Evolutionary conservation across 192 early-diverging fungal species (phyloP), one percentile per base, ranked within the genome.

Genomic region (Entophlyctis luteolus): DNA sequence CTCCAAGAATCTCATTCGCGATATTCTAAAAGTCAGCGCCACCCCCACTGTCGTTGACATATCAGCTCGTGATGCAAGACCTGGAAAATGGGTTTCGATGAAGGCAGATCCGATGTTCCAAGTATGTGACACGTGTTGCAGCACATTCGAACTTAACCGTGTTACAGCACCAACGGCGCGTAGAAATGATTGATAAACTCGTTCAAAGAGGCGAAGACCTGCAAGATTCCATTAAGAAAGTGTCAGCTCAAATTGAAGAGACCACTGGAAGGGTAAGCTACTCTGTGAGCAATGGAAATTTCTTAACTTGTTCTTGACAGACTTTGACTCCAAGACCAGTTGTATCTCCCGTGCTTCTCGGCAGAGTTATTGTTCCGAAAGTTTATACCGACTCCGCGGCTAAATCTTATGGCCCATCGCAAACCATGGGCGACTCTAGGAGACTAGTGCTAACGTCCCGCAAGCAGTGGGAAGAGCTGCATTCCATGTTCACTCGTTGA

Each of bases 21-120:
- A 63, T 36, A 60, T 71, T 31, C 57, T 47, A 27, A 48, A 53
- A 29, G 57, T 63, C 16, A 54, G 37, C 37, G 50, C 69, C 2
- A 63, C 57, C 3, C 69, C 69, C 3, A 8, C 55, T 27, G 59
- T 71, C 12, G 69, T 71, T 10, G 69, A 71, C 52, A 71, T 71
- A 37, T 49, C 69, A 27, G 16, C 55, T 4, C 33, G 56, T 6
- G 47, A 48, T 29, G 22, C 55, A 23, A n/a, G 55, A 14, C 58
- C 67, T 29, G 63, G 63, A 8, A 69, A 69, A 31, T 69, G 67
- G 67, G 58, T 69, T 1, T 45, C 52, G 5, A 69, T 57, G 38
- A 35, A 57, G 34, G 48, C 55, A 31, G 67, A 69, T 47, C 67
- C 67, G 4, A 18, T 59, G 45, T 57, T 69, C 47, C 67, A 69